Conservation (phyloP, 1,284 basidiomycete genomes). For the Sporisorium reilianum region DNA sequence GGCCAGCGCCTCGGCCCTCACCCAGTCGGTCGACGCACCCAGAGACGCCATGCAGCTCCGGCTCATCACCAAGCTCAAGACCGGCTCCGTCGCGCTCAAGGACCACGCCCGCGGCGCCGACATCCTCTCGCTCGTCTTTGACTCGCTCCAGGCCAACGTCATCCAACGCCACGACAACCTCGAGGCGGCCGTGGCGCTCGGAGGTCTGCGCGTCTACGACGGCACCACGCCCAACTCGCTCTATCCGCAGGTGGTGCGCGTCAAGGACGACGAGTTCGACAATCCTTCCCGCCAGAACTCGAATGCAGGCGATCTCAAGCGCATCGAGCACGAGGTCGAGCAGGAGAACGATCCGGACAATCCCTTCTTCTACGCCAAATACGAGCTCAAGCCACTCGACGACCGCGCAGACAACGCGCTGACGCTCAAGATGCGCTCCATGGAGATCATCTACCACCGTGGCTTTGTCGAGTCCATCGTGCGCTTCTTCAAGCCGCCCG, state of each 20-base stretch:
- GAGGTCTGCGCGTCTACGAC: slow-evolving; percentile 90
- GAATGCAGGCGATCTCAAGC: slow-evolving; percentile 45
- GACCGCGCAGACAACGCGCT: slow-evolving; percentile 91
- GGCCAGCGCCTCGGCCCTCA: slow-evolving; percentile 43
- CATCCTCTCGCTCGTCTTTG: slow-evolving; percentile 89
- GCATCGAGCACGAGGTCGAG: slow-evolving; percentile 65
- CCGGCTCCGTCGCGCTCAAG: slow-evolving; percentile 62
- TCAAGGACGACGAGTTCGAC: slow-evolving; percentile 76
- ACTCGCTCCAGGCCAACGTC: slow-evolving; percentile 86
- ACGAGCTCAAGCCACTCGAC: slow-evolving; percentile 93
- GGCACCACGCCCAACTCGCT: slow-evolving; percentile 85
- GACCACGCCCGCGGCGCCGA: slow-evolving; percentile 72
- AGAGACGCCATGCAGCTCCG: slow-evolving; percentile 85
- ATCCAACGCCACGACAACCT: slow-evolving; percentile 88
- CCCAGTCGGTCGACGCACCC: slow-evolving; percentile 72
- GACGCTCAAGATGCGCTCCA: slow-evolving; percentile 90
- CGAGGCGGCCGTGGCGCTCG: slow-evolving; percentile 85
- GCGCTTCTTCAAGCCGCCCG: slow-evolving; percentile 93
- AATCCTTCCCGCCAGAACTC: slow-evolving; percentile 44
- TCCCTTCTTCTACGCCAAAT: slow-evolving; percentile 92
- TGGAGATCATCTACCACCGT: slow-evolving; percentile 97
- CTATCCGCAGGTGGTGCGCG: slow-evolving; percentile 92
- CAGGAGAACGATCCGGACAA: slow-evolving; percentile 71
- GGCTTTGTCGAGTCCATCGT: slow-evolving; percentile 94
- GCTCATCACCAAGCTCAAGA: slow-evolving; percentile 74